These are phyloP conservation scores for Hemileccinum rubropunctum DNA, from an alignment of 768 basidiomycete genomes.

Conservation along the genomic window DNA sequence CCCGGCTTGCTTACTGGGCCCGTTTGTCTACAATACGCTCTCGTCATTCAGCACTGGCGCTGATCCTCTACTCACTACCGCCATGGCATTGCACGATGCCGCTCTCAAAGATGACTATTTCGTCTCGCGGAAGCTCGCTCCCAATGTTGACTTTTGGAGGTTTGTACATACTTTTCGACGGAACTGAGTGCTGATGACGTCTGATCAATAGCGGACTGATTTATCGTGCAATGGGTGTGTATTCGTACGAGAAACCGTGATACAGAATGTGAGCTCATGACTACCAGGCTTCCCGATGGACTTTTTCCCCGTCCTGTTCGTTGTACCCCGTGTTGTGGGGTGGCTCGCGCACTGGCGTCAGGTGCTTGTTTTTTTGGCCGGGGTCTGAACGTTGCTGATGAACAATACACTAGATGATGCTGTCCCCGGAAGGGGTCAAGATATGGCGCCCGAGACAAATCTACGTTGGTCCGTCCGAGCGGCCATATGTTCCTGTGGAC, in stretches of 20 bases:
- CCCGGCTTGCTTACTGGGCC: background rate
- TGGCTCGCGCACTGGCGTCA: constrained; percentile 94
- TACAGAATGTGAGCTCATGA: constrained; percentile 1
- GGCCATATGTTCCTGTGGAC: constrained; percentile 70
- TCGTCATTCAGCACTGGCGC: constrained; percentile 62
- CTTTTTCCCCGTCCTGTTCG: constrained; percentile 93
- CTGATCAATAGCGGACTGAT: constrained; percentile 64
- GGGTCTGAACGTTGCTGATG: constrained; percentile 1
- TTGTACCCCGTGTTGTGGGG: constrained; percentile 87
- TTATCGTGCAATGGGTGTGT: constrained; percentile 86
- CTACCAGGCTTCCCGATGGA: constrained; percentile 81
- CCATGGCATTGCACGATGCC: constrained; percentile 83
- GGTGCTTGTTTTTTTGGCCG: constrained; percentile 36
- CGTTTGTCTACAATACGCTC: background rate
- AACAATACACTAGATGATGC: constrained; percentile 70
- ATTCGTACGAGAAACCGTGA: background rate
- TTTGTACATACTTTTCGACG: background rate
- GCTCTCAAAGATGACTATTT: constrained; percentile 94
- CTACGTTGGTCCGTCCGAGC: constrained; percentile 71
- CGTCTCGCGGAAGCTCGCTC: constrained; percentile 72
- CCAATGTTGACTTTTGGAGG: constrained; percentile 91
- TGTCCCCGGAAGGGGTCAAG: constrained; percentile 85
- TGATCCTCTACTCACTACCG: constrained; percentile 83
- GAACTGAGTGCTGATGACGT: background rate
- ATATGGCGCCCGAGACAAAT: constrained; percentile 91